A percentile compares a stretch with the other conserved stretches of the same genome.
phyloP scores from a whole-genome alignment of 306 rosid species.

The Glycyrrhiza uralensis region DNA sequence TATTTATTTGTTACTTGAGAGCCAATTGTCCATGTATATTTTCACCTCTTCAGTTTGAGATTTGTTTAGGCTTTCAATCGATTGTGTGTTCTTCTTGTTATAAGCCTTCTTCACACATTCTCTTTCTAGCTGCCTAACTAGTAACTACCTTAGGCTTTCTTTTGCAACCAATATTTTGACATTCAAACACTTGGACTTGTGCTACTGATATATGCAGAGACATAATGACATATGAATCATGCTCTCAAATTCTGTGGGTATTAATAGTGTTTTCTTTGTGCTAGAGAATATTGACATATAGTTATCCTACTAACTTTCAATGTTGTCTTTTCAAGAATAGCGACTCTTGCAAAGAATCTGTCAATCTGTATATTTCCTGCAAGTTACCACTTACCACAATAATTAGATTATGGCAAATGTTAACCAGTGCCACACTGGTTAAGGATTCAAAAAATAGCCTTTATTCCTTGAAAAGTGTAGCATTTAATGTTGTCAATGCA shows the following conservation, averaged over 20 bases:
- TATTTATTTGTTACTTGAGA: background rate
- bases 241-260: background rate
- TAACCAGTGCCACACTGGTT: background rate
- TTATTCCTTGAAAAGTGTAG: background rate
- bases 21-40: background rate
- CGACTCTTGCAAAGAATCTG: background rate
- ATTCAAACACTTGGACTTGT: background rate
- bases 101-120: background rate
- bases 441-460: background rate
- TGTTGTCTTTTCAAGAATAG: background rate
- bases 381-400: background rate
- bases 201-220: background rate
- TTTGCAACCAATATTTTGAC: background rate
- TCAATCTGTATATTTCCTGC: background rate
- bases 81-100: background rate
- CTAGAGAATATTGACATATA: too few relatives aligned
- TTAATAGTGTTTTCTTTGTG: background rate
- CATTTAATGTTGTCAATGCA: background rate
- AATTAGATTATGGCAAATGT: background rate
- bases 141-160: background rate
- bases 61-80: background rate
- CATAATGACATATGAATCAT: too few relatives aligned
- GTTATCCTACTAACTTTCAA: background rate
- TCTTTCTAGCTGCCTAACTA: background rate
- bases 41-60: background rate